Base-by-base conservation (phyloP, 1,284 basidiomycete genomes). In the Schizophyllum commune region DNA sequence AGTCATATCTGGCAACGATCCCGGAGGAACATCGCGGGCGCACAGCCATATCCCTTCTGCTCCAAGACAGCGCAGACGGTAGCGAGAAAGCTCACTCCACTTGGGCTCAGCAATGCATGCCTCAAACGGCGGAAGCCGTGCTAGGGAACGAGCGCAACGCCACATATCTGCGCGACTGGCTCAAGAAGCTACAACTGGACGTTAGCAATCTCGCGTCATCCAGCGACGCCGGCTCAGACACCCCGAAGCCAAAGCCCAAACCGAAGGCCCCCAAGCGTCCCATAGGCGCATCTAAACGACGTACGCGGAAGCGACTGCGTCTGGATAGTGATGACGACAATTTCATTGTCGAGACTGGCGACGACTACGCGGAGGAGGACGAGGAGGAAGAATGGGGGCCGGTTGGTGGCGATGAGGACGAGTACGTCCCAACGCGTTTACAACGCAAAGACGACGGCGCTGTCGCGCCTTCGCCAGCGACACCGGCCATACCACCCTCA, bases 71-170 rank as follows among this genome's bases (percentile, higher is more conserved):
- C 32, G 39, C 60, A 51, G 33, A 64, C 56, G 64, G 64, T 55
- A 64, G 63, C 19, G 61, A 67, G 32, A 60, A 65, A 54, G 59
- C 65, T 52, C 64, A 68, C 8, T 64, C 67, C 57, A 67, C 71
- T 52, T 96, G 94, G 93, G 77, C 81, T 34, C 86, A 91, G 58
- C 87, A 83, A 64, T 96, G 91, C 81, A 83, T 84, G 22, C 95
- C 95, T 7, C 80, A 78, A 58, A 73, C 77, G 39, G 90, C 93
- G 1, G 76, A 81, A 15, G 83, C 96, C 66, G 86, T 96, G 0
- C 77, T 98, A 0, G 92, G 92, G 8, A 97, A 96, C 70, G 86
- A 92, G 70, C 69, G 75, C 4, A 84, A 86, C 61, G 86, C 93
- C 0, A 69, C 79, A 17, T 94, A 91, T 73, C 79, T 97, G 52